Percentiles rank a stretch among this genome's conserved stretches.
phyloP scores from a whole-genome alignment of 768 basidiomycete genomes.

The Mycena rosella region DNA sequence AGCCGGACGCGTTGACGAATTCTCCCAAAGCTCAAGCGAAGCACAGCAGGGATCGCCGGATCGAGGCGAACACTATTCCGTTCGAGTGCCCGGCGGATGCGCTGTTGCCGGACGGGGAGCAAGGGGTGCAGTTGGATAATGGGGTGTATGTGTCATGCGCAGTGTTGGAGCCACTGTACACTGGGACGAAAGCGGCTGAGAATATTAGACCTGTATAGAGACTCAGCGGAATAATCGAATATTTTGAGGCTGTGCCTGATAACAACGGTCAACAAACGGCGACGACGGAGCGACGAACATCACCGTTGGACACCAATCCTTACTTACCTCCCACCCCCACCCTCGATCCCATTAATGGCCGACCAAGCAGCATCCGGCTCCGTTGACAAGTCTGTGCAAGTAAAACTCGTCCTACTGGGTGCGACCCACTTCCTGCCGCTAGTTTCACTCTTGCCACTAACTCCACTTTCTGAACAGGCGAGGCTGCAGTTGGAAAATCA shows the following conservation, averaged over 20 bases:
- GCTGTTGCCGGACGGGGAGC: slow-evolving; percentile 37
- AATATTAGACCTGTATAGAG: slow-evolving; percentile 32
- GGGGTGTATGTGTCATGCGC: slow-evolving; percentile 60
- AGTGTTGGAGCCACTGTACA: slow-evolving; percentile 55
- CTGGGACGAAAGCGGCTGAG: slow-evolving; percentile 1
- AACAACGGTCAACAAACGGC: slow-evolving; percentile 35
- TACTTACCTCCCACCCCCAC: slow-evolving; percentile 19
- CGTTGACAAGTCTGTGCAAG: slow-evolving; percentile 93
- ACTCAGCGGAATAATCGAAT: slow-evolving; percentile 30
- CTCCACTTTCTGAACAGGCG: slow-evolving; percentile 74
- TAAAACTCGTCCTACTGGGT: slow-evolving; percentile 98
- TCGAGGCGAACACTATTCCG: slow-evolving; percentile 24
- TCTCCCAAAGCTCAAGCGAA: slow-evolving; percentile 47
- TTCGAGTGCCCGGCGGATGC: slow-evolving; percentile 46
- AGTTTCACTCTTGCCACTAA: slow-evolving; percentile 19
- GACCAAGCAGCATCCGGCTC: slow-evolving; percentile 77
- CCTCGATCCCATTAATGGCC: slow-evolving; percentile 58
- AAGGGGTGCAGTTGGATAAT: slow-evolving; percentile 55
- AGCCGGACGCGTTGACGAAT: slow-evolving; percentile 53
- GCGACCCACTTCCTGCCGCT: slow-evolving; percentile 43
- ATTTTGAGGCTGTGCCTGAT: slow-evolving; percentile 36
- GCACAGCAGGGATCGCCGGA: slow-evolving; percentile 38
- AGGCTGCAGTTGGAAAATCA: slow-evolving; percentile 99
- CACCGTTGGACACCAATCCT: too few relatives aligned
- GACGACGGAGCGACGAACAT: slow-evolving; percentile 25